Conservation (phyloP, 1,284 basidiomycete species). For the Macrocybe sp. region DNA sequence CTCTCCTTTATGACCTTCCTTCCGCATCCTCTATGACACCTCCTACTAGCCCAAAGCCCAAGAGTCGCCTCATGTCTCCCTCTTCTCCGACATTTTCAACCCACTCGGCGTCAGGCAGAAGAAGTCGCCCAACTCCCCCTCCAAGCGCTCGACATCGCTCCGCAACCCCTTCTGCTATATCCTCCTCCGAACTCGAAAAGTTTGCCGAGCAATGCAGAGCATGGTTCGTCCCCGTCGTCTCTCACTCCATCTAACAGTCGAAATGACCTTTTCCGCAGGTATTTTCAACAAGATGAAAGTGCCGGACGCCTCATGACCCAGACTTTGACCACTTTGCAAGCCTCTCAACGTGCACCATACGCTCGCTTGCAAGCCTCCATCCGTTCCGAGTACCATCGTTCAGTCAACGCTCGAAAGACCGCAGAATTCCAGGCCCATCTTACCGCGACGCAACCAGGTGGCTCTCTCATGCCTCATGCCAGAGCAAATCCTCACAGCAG, state of each 20-base stretch:
- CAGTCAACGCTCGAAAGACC: conserved; percentile 58
- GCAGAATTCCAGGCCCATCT: conserved; percentile 77
- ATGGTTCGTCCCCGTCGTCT: conserved; percentile 43
- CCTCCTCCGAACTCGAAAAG: conserved; percentile 59
- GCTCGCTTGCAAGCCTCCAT: conserved; percentile 73
- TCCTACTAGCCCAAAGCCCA: conserved; percentile 41
- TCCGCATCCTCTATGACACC: conserved; percentile 48
- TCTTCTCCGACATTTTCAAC: conserved; percentile 53
- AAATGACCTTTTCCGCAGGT: conserved; percentile 39
- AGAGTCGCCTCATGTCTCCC: conserved; percentile 39
- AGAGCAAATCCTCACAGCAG: conserved; percentile 55
- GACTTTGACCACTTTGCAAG: conserved; percentile 66
- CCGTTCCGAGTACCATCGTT: conserved; percentile 70
- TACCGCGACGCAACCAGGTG: conserved; percentile 65
- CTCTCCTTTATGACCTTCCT: conserved; percentile 73
- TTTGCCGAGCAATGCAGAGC: conserved; percentile 70
- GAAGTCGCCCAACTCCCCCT: conserved; percentile 50
- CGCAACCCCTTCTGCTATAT: conserved; percentile 54
- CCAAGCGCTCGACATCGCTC: conserved; percentile 54
- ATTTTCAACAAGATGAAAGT: conserved; percentile 71
- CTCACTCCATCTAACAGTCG: background rate
- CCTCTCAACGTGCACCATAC: conserved; percentile 72
- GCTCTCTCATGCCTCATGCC: conserved; percentile 64
- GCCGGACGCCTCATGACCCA: conserved; percentile 74
- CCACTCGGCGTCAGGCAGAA: conserved; percentile 45